phyloP scores from a whole-genome alignment of 805 yeast genomes.

The Groenewaldozyma tartarivorans region DNA sequence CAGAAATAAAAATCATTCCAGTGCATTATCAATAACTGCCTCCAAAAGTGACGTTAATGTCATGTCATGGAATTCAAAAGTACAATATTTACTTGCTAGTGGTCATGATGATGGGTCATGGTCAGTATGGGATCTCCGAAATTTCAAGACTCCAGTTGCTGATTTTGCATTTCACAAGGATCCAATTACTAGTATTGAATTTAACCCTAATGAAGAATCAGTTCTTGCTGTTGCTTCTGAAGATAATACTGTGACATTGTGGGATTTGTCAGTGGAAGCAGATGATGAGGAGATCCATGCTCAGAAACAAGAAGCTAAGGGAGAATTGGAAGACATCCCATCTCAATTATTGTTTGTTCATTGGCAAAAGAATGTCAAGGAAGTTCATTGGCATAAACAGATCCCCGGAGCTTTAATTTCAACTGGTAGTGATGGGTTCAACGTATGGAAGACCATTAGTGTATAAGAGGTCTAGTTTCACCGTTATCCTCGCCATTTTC shows the following conservation, averaged over 20 bases:
- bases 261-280: slow-evolving; percentile 98
- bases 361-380: slow-evolving; percentile 97
- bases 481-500: slow-evolving; percentile 6
- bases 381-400: slow-evolving; percentile 95
- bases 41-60: slow-evolving; percentile 83
- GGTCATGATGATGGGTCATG: slow-evolving; percentile 97
- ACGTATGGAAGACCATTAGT: slow-evolving; percentile 93
- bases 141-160: slow-evolving; percentile 84
- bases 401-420: slow-evolving; percentile 92
- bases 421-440: slow-evolving; percentile 92
- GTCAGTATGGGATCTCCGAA: slow-evolving; percentile 97
- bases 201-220: slow-evolving; percentile 92
- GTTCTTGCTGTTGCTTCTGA: slow-evolving; percentile 93
- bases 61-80: slow-evolving; percentile 87
- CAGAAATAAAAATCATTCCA: slow-evolving; percentile 82
- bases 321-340: slow-evolving; percentile 80
- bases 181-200: slow-evolving; percentile 85
- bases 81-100: slow-evolving; percentile 78
- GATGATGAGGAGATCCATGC: slow-evolving; percentile 93
- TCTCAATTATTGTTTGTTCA: slow-evolving; percentile 94
- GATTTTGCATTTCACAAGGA: slow-evolving; percentile 91
- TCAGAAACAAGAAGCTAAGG: slow-evolving; percentile 63
- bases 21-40: slow-evolving; percentile 78
- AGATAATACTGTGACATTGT: slow-evolving; percentile 91
- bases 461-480: slow-evolving; percentile 44